Evolutionary conservation across 495 filamentous ascomycete genomes (phyloP), one percentile per base, ranked within the genome.

Genomic region (Neurospora sp.): DNA sequence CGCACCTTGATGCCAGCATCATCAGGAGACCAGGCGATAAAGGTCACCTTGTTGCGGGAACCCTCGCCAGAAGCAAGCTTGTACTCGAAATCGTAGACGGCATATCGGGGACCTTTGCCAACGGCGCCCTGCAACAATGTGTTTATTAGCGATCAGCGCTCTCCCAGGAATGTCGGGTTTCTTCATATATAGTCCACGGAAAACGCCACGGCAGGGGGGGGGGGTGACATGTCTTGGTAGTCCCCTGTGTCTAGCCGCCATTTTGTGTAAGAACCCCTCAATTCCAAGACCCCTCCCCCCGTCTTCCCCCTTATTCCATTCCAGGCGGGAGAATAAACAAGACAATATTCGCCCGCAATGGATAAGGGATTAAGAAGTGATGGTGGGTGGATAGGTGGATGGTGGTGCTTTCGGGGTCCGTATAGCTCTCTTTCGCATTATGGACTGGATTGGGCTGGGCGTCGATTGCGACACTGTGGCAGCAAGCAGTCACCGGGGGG

Each of bases 1-100:
- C 91, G 82, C 85, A 97, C 95, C 84, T 90, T 89, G 80, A 93
- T 89, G 74, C 89, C 85, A 74, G 93, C 90, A 79, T 94, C 89
- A 86, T 91, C 90, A 68, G 96, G 95, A 72, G 92, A 92, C 94
- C 94, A 99, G 73, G 91, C 88, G 79, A 98, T 92, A 86, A 98
- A 97, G 76, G 92, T 91, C 78, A 99, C 96, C 89, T 99, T 99
- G 89, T 88, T 94, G 83, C 93, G 88, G 80, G 86, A 90, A 78
- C 96, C 94, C 84, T 98, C 95, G 73, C 92, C 92, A 70, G 82
- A 85, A 71, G 87, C 86, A 71, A 95, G 85, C 74, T 91, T 89
- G 81, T 93, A 98, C 83, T 94, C 89, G 80, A 98, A 91, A 77
- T 86, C 96, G 83, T 94, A 99, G 77, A 97, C 90, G 42, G 95